Evolutionary conservation across 2,329 filamentous ascomycete species (phyloP).

Genomic region (Scedosporium minutisporum): DNA sequence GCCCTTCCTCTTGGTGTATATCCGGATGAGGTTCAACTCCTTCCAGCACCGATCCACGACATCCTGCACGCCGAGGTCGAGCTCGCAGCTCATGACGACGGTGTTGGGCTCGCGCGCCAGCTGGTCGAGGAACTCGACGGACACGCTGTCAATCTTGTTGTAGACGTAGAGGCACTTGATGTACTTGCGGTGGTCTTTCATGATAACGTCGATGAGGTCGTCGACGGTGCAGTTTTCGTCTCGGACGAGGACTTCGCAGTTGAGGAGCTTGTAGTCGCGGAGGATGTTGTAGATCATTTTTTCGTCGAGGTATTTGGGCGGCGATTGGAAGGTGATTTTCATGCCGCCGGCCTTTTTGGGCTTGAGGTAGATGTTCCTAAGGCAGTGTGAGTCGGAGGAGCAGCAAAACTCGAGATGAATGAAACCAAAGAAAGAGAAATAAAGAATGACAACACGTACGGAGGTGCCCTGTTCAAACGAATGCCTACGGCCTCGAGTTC

Average conservation of each 20-base stretch:
- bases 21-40: conserved; percentile 77
- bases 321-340: conserved; percentile 92
- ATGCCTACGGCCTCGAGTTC: conserved; percentile 95
- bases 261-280: conserved; percentile 96
- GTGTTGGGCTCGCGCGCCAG: conserved; percentile 89
- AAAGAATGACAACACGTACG: conserved; percentile 42
- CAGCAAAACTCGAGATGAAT: not conserved
- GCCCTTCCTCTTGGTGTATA: conserved; percentile 97
- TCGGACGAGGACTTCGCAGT: conserved; percentile 89
- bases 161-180: conserved; percentile 94
- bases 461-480: conserved; percentile 79
- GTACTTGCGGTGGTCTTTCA: conserved; percentile 98
- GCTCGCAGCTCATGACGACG: conserved; percentile 93
- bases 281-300: conserved; percentile 98
- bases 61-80: conserved; percentile 85
- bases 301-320: conserved; percentile 87
- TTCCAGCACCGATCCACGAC: conserved; percentile 94
- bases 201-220: conserved; percentile 98
- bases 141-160: conserved; percentile 98
- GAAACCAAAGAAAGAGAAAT: not conserved
- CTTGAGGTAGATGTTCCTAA: conserved; percentile 93
- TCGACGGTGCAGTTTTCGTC: conserved; percentile 95
- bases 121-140: conserved; percentile 84
- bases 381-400: not conserved
- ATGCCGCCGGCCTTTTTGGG: conserved; percentile 91